Conservation (phyloP, 192 early-diverging fungal species). For the Phycomyces blakesleeanus region DNA sequence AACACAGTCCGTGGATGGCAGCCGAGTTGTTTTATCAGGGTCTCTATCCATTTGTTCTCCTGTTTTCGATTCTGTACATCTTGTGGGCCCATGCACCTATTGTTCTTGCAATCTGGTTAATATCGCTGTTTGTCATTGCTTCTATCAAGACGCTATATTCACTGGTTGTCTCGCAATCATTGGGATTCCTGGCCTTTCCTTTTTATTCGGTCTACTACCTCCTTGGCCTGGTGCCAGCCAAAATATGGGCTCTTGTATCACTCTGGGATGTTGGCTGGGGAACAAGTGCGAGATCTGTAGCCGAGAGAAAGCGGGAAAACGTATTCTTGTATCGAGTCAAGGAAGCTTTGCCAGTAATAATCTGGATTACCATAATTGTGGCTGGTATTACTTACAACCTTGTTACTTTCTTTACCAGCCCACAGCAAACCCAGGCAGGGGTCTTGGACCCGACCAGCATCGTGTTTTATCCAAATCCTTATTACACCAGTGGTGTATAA, state of each 20-base stretch:
- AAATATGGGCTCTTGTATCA: conserved; percentile 51
- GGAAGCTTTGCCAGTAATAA: conserved; percentile 22
- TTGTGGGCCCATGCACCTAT: conserved; percentile 23
- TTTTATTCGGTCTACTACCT: conserved; percentile 52
- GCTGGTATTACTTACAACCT: conserved; percentile 28
- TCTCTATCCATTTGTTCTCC: conserved; percentile 57
- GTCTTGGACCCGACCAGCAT: background rate
- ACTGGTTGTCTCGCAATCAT: conserved; percentile 30
- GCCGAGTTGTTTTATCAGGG: conserved; percentile 56
- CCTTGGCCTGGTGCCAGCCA: conserved; percentile 53
- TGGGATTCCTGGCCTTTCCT: conserved; percentile 44
- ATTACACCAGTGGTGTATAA: background rate
- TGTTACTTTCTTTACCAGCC: background rate
- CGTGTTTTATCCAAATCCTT: background rate
- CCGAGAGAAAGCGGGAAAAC: conserved; percentile 28
- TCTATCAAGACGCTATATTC: conserved; percentile 46
- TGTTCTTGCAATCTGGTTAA: conserved; percentile 44
- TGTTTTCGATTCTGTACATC: conserved; percentile 45
- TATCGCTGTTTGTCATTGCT: conserved; percentile 42
- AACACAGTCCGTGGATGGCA: conserved; percentile 60
- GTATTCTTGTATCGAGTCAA: conserved; percentile 20
- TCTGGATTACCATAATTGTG: conserved; percentile 20
- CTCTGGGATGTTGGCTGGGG: conserved; percentile 61
- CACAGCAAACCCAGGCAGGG: background rate
- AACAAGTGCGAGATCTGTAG: conserved; percentile 38